Evolutionary conservation across 1,284 basidiomycete genomes (phyloP).

Genomic region (Inonotus obliquus): DNA sequence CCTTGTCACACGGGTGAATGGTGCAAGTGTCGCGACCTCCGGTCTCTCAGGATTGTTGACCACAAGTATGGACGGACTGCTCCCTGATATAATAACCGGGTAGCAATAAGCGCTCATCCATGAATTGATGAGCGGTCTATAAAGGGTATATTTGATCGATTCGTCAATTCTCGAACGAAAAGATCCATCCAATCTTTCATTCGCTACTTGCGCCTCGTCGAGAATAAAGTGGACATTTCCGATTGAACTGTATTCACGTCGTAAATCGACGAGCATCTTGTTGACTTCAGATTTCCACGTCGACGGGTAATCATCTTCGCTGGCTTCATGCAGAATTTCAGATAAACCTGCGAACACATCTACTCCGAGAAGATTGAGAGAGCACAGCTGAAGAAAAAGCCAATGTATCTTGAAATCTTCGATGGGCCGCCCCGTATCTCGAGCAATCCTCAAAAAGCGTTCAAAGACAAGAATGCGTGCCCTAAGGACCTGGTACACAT

Average conservation of each 20-base stretch:
- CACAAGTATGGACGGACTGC: not conserved
- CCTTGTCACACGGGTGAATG: not conserved
- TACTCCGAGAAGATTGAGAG: not conserved
- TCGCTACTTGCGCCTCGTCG: not conserved
- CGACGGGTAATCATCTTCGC: not conserved
- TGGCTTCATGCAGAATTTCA: not conserved
- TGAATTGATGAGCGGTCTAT: not conserved
- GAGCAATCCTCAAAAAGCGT: not conserved
- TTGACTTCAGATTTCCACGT: not conserved
- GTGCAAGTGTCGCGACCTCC: not conserved
- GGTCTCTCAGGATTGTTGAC: too few relatives aligned
- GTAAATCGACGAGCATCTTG: not conserved
- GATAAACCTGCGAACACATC: not conserved
- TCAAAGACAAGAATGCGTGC: not conserved
- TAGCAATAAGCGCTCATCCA: not conserved
- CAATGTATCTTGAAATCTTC: not conserved
- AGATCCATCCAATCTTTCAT: not conserved
- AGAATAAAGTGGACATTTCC: not conserved
- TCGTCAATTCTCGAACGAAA: not conserved
- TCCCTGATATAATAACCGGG: not conserved
- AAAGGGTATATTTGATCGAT: not conserved
- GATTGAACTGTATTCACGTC: not conserved
- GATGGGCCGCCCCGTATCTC: too few relatives aligned
- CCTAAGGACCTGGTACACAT: not conserved
- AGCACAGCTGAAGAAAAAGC: not conserved